Evolutionary conservation across 2,329 filamentous ascomycete species (phyloP), one percentile per base, ranked within the genome.

Genomic region (Alternaria solani): DNA sequence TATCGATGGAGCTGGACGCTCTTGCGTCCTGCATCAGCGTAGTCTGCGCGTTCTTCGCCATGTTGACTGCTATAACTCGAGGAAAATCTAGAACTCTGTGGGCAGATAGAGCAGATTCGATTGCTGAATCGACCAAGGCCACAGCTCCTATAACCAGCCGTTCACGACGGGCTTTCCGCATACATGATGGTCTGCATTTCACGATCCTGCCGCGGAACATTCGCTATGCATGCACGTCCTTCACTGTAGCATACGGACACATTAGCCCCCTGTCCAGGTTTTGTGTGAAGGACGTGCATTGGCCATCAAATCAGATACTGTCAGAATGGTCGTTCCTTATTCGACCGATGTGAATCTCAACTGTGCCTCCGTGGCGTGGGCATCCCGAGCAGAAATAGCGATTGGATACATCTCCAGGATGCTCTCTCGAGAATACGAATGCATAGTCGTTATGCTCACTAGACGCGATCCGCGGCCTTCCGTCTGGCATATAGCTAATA

Each of bases 11-110:
- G 5, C 48, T 51, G 1, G 56, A 44, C 4, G 46, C 28, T 38
- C 65, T 64, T 7, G 65, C 64, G 38, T 54, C 57, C 12, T 53
- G 39, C 51, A 68, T 62, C 26, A 68, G 36, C 18, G 7, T n/a
- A 8, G 23, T 56, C 46, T 66, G 63, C 12, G n/a, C 20, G 32
- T 52, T 66, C 5, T 46, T 42, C 23, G 16, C 38, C 51, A 55
- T 59, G 3, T 36, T 12, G 30, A n/a, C 46, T 30, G 34, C n/a
- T 5, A 18, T 7, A 8, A 7, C 12, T 25, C 23, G 4, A 36
- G 39, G 39, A 23, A 41, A 23, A 14, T 41, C 39, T 23, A 11
- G 5, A 23, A 6, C 11, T 41, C 6, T 11, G 14, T 14, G 4
- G 18, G 39, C 20, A 23, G 18, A 23, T 41, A 23, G 9, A 23